Evolutionary conservation across 306 rosid genomes (phyloP), one percentile per base, ranked within the genome.

Genomic region (Glycine latifolia): DNA sequence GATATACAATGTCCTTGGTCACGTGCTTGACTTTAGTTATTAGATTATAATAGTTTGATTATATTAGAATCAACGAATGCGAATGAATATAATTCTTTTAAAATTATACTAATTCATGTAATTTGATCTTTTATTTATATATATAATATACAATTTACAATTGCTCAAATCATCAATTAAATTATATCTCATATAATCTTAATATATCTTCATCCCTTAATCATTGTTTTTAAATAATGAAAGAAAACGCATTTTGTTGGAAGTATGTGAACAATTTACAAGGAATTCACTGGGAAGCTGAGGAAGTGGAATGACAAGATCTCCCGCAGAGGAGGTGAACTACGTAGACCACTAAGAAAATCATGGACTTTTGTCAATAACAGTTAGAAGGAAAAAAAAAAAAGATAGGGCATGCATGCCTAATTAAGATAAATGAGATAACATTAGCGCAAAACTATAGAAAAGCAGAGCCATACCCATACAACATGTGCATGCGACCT

Each of bases 261-360:
- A 43, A 6, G 47, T 1, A 43, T 2, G 2, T 43, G 5, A 20
- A 39, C 75, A 78, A 67, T 50, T 43, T 20, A 43, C 11, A 47
- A 58, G 72, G 77, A 15, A 70, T 35, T 46, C 4, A 58, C 70
- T 79, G 43, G 71, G 26, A 31, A 55, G 59, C 59, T 8, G 54
- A 46, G 71, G 47, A 59, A 71, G 71, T 71, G 72, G 83, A 33
- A 79, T 71, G 71, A 70, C 83, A 68, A 79, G 76, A 58, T 59
- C 26, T 79, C 52, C 77, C 47, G n/a, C 43, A 53, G 53, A 77
- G 43, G 53, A 77, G 43, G 53, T 15, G 6, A 49, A 53, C 33
- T 54, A 53, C 4, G 15, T 54, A 53, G 4, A 39, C 5, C 37
- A 47, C 16, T 39, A 26, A 26, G 31, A 26, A 26, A 26, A 26